These are phyloP conservation scores for Cicer judaicum DNA, from an alignment of 306 rosid genomes.

Conservation along the genomic window DNA sequence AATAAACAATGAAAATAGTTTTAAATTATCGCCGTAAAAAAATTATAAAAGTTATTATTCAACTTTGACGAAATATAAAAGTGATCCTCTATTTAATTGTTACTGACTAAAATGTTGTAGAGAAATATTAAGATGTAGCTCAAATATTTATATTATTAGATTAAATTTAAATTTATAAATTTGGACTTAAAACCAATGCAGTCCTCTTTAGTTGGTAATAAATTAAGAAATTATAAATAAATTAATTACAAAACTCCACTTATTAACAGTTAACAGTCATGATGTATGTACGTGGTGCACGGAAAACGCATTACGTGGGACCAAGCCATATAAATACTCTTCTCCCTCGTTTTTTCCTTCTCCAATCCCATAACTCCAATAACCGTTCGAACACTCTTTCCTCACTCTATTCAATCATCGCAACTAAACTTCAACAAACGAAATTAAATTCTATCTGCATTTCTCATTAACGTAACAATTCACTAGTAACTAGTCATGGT, in stretches of 20 bases:
- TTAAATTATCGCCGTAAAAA: no score
- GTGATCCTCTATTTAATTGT: no score
- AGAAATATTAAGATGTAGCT: no score
- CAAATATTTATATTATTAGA: no score
- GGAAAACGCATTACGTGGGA: conserved; percentile 51
- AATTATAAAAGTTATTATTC: no score
- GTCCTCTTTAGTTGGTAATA: no score
- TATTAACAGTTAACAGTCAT: not conserved
- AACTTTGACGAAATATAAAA: no score
- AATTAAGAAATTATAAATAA: no score
- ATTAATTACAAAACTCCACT: not conserved
- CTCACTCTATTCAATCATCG: conserved; percentile 19
- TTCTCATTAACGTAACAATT: conserved; percentile 33
- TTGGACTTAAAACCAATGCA: no score
- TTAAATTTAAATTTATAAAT: no score
- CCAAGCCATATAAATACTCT: conserved; percentile 47
- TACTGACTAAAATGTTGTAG: no score
- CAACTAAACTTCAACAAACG: conserved; percentile 20
- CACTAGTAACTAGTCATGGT: conserved; percentile 61
- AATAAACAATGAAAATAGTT: no score
- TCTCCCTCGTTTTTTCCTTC: conserved; percentile 36
- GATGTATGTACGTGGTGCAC: conserved; percentile 47
- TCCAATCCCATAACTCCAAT: conserved; percentile 46
- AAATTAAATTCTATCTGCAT: conserved; percentile 27
- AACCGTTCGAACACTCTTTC: conserved; percentile 55